Evolutionary conservation across 2,329 filamentous ascomycete genomes (phyloP), one percentile per base, ranked within the genome.

Genomic region (Aspergillus niger): DNA sequence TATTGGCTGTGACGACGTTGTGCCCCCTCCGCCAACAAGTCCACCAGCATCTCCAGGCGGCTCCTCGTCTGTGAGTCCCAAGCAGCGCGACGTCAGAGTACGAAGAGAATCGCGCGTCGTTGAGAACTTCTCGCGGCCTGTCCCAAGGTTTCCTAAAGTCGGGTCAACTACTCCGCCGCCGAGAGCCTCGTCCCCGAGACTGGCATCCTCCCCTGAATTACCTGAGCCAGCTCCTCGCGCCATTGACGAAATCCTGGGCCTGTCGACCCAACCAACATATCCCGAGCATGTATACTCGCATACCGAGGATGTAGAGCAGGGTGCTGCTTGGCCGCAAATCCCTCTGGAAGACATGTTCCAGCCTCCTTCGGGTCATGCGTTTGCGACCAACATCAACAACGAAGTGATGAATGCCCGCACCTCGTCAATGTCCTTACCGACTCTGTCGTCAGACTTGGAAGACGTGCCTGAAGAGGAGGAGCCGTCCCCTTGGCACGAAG

Each of bases 101-200:
- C 67, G 69, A 57, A 62, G 71, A 39, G 66, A 73, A 55, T 78
- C 79, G 51, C 77, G 76, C 44, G 74, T 72, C 11, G 75, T 81
- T 22, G 83, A 85, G 60, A 85, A 83, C 67, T 85, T 85, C 67
- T 85, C 83, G 26, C 80, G 81, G n/a, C 82, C 82, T 3, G 79
- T 78, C 24, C 72, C 81, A 3, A 77, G 74, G 62, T 69, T 74
- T 61, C 74, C 77, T 32, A 74, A 74, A 28, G 72, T 76, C 32
- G 75, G 77, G 22, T 76, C 76, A 7, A 74, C 76, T 32, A 71
- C 76, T 54, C 73, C 79, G 28, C 76, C 78, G 17, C 76, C 76
- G 49, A 71, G 77, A 55, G 61, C 60, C 44, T 66, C 68, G 4
- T 78, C 74, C n/a, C 80, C 76, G 32, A 72, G 63, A 59, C 62